Conservation (phyloP, 1,284 basidiomycete species). For the Ceratobasidium sp. region DNA sequence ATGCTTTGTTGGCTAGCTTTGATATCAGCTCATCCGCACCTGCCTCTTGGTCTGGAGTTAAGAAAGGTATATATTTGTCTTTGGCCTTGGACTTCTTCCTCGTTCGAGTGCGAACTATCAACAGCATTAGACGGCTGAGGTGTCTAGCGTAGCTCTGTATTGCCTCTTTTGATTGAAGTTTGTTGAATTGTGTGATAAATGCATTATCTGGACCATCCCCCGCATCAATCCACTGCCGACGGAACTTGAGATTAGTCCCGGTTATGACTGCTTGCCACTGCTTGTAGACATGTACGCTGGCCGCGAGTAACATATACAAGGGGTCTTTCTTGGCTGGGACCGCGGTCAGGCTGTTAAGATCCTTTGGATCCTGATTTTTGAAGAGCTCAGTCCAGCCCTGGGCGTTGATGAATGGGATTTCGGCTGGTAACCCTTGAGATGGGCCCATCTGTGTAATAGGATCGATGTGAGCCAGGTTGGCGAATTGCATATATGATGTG, state of each 20-base stretch:
- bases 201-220: background rate
- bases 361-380: background rate
- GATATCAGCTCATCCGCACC: background rate
- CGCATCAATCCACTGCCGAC: background rate
- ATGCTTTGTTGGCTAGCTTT: background rate
- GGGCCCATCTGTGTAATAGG: no score
- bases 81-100: background rate
- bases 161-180: background rate
- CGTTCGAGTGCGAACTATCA: background rate
- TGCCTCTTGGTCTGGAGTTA: background rate
- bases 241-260: background rate
- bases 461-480: no score
- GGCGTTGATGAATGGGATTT: no score
- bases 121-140: background rate
- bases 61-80: background rate
- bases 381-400: background rate
- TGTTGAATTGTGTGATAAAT: background rate
- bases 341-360: background rate
- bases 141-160: background rate
- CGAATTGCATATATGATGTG: no score
- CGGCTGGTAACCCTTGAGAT: no score
- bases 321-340: background rate
- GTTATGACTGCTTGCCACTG: background rate
- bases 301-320: background rate
- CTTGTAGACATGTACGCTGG: background rate